Conservation (phyloP, 441 rosid species). For the Mallotus japonicus region DNA sequence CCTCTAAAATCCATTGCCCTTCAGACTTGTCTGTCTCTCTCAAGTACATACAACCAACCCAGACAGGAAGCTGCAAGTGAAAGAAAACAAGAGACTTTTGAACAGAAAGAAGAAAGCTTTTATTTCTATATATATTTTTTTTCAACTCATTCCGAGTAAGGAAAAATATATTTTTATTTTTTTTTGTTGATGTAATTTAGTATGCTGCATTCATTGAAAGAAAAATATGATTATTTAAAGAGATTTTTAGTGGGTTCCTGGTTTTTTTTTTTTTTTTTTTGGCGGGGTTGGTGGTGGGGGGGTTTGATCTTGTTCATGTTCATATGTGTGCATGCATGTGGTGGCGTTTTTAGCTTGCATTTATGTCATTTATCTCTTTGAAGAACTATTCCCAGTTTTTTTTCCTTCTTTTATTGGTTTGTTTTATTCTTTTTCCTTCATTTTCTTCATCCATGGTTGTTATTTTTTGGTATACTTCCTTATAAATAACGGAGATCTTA, state of each 20-base stretch:
- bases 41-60: not conserved
- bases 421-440: not conserved
- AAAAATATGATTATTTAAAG: not conserved
- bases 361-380: not conserved
- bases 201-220: constrained; percentile 23
- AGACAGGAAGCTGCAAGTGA: constrained; percentile 9
- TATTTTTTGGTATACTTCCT: constrained; percentile 4
- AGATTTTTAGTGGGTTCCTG: not conserved
- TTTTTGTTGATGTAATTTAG: too few relatives aligned
- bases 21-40: not conserved
- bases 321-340: constrained; percentile 19
- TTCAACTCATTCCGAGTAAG: not conserved
- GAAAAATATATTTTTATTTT: not conserved
- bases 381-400: constrained; percentile 9
- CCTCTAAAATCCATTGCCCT: not conserved
- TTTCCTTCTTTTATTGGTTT: not conserved
- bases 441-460: not conserved
- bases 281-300: too few relatives aligned
- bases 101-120: too few relatives aligned
- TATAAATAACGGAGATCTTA: constrained; percentile 22
- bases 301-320: not conserved
- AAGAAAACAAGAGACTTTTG: not conserved
- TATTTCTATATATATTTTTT: too few relatives aligned
- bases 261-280: not conserved
- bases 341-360: constrained; percentile 6